Evolutionary conservation across 1,139 yeast genomes (phyloP), one percentile per base, ranked within the genome.

Genomic region (Taphrina populina): DNA sequence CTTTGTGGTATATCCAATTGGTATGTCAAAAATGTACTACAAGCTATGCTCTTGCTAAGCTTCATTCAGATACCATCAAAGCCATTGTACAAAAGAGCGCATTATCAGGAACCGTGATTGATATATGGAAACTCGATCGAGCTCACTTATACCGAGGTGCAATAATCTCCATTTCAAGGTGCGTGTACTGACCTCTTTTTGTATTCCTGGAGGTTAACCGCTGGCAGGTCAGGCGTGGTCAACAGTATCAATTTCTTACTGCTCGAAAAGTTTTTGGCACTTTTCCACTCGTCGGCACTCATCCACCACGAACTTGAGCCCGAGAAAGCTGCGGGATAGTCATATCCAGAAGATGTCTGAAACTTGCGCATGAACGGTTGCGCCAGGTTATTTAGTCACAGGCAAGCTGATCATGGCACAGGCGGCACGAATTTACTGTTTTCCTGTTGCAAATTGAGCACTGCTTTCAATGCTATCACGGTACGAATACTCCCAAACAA

Each of bases 1-100:
- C 94, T 69, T 80, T 1, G 67, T 80, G 1, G 81, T 86, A 1
- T 87, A 84, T 70, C 95, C 95, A 0, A 67, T 88, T 2, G 95
- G 88, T 66, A 86, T 95, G 0, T 74, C 83, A 59, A 87, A 88
- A 67, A 29, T 34, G 10, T 15, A 32, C 26, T 26, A 19, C 10
- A 29, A 20, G 24, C 24, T 33, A 10, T n/a, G 7, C 17, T 15
- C 4, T 34, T 24, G n/a, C n/a, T n/a, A 19, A n/a, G 20, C 5
- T 23, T 17, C 5, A 2, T 20, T 6, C 32, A 29, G 47, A 43
- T 17, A 43, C 47, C 8, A 30, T 43, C 15, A 43, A 43, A 29
- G 47, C 47, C 23, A 26, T 43, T n/a, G 32, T 20, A 17, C 47
- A 43, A 29, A 43, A 43, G 27, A 39, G 37, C 19, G 41, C 37